Evolutionary conservation across 495 filamentous ascomycete genomes (phyloP), one percentile per base, ranked within the genome.

Genomic region (Podospora appendiculata): DNA sequence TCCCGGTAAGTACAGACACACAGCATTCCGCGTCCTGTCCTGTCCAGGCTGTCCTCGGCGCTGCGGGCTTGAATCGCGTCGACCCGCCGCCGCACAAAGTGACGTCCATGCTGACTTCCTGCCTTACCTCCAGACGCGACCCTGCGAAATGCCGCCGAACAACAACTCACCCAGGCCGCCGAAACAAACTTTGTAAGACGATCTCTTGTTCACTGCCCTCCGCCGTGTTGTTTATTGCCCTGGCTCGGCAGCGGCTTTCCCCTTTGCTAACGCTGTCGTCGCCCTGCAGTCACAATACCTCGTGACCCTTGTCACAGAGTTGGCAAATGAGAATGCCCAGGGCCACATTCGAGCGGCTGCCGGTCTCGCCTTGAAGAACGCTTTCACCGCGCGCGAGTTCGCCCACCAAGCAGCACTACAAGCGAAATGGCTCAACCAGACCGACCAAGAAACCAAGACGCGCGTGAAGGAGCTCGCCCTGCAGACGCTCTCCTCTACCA

Each of bases 341-440:
- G 74, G 87, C 42, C 85, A 87, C 68, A 89, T 96, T 60, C 84
- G 93, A 77, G 83, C 85, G 50, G 91, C 93, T 51, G 93, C 93
- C 52, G 93, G 90, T 86, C 82, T 98, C 59, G 90, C 92, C 45
- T 72, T 98, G 62, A 98, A 98, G 76, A 98, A 98, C 76, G 83
- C 93, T 60, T 95, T 98, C 70, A 87, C 87, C 47, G 87, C 91
- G 54, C 88, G 92, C 73, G 94, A 98, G 69, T 84, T 82, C 62
- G 74, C 84, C 58, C 86, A 88, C 59, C 82, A 96, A 75, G 82
- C 84, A 51, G 86, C 91, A 61, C 78, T 96, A 58, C 93, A 97
- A 70, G 75, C 79, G 55, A 87, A 91, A 86, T 98, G 93, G 93
- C 74, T 89, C 38, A 78, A 84, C 54, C 83, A 87, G 69, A 85